A percentile compares a stretch with the other conserved stretches of the same genome.
Conservation (phyloP, 148 eudicot species). For the Silene uniflora region DNA sequence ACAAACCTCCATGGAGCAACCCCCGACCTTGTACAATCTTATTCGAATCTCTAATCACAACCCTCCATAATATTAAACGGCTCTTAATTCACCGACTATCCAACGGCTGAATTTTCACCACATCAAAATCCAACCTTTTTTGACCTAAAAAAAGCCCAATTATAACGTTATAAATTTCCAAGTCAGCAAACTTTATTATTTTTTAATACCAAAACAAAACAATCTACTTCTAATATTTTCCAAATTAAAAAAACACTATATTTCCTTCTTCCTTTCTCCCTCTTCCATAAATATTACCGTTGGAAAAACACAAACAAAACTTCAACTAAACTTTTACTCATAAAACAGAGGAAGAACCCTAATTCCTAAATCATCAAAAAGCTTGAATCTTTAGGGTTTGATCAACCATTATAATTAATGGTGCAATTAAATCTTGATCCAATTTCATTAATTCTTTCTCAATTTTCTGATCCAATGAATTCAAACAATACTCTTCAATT, state of each 20-base stretch:
- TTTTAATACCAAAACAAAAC: too few relatives aligned
- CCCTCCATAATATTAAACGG: slow-evolving; percentile 27
- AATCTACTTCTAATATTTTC: too few relatives aligned
- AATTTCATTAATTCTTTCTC: slow-evolving; percentile 31
- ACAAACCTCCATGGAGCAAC: too few relatives aligned
- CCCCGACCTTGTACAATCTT: background rate
- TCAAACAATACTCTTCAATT: slow-evolving; percentile 23
- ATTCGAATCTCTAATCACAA: slow-evolving; percentile 11
- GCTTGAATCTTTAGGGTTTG: background rate
- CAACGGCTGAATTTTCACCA: slow-evolving; percentile 27
- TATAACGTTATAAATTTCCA: slow-evolving; percentile 35
- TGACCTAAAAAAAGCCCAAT: slow-evolving; percentile 15
- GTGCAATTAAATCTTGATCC: slow-evolving; percentile 37
- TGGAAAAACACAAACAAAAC: slow-evolving; percentile 23
- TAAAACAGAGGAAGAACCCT: slow-evolving; percentile 24
- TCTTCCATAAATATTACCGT: slow-evolving; percentile 42
- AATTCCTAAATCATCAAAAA: background rate
- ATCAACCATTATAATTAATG: slow-evolving; percentile 26
- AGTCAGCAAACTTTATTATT: background rate
- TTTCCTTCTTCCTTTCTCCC: slow-evolving; percentile 15
- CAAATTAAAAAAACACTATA: background rate
- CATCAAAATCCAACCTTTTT: background rate
- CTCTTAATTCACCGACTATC: slow-evolving; percentile 24
- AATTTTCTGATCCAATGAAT: slow-evolving; percentile 23
- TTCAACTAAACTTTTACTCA: background rate